A percentile compares a stretch with the other conserved stretches of the same genome.
These are phyloP conservation scores for Podaxis sp. DNA, from an alignment of 768 basidiomycete species.

Conservation along the genomic window DNA sequence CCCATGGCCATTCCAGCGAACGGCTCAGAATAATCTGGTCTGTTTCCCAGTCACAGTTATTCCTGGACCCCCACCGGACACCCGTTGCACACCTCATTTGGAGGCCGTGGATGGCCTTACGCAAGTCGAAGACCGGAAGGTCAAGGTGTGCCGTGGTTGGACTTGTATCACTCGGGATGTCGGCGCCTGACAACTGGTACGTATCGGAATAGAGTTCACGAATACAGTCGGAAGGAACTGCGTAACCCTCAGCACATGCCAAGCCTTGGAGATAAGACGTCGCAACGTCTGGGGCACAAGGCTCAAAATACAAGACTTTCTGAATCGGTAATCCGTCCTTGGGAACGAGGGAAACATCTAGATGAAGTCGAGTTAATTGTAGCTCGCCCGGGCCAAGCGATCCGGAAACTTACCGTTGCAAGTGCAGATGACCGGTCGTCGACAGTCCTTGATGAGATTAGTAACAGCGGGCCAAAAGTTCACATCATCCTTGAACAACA, in stretches of 20 bases:
- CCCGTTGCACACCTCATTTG: constrained; percentile 15
- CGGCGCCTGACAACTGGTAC: constrained; percentile 6
- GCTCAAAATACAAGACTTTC: constrained; percentile 59
- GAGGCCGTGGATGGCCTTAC: constrained; percentile 15
- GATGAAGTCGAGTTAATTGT: constrained; percentile 13
- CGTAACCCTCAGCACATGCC: constrained; percentile 53
- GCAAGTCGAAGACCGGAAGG: constrained; percentile 15
- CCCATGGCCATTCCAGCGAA: constrained; percentile 10
- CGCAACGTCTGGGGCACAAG: constrained; percentile 53
- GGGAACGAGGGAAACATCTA: constrained; percentile 77
- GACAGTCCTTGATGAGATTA: constrained; percentile 78
- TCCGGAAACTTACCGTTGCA: constrained; percentile 75
- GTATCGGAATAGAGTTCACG: constrained; percentile 35
- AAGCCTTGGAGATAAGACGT: constrained; percentile 68
- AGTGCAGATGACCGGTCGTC: constrained; percentile 88
- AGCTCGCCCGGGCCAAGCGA: constrained; percentile 11
- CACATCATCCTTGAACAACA: constrained; percentile 82
- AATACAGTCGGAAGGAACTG: constrained; percentile 41
- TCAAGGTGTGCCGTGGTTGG: constrained; percentile 10
- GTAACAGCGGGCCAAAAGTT: constrained; percentile 86
- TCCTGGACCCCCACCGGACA: not conserved
- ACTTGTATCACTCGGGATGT: constrained; percentile 6
- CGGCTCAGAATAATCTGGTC: not conserved
- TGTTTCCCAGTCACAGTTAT: constrained; percentile 1
- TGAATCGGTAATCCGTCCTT: constrained; percentile 75